Evolutionary conservation across 2,329 filamentous ascomycete species (phyloP).

Genomic region (Diplodia sapinea): DNA sequence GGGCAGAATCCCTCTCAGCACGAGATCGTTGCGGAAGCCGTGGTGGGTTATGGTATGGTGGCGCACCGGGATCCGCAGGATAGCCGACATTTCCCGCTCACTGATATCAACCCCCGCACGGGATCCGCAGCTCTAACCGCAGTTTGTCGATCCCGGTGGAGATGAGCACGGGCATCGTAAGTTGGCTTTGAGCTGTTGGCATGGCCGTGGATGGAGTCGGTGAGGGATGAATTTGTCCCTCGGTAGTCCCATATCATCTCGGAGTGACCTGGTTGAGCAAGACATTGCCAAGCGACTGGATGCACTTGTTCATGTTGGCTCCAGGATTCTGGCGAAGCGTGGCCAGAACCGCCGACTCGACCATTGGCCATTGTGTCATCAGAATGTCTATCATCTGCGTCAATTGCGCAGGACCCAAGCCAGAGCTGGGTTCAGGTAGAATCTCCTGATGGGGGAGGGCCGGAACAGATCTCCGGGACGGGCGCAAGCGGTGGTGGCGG

Average conservation of each 20-base stretch:
- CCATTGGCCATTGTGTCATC: conserved; percentile 27
- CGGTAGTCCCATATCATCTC: background rate
- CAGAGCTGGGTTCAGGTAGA: background rate
- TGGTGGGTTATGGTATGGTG: conserved; percentile 1
- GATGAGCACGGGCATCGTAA: background rate
- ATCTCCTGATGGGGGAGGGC: background rate
- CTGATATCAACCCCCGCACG: background rate
- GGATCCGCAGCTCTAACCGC: background rate
- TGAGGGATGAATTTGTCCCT: background rate
- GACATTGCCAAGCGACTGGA: conserved; percentile 9
- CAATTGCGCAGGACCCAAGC: conserved; percentile 9
- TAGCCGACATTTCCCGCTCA: background rate
- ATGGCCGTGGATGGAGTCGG: background rate
- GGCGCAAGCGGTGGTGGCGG: conserved; percentile 14
- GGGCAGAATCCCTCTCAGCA: background rate
- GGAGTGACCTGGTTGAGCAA: conserved; percentile 2
- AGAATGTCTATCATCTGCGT: conserved; percentile 26
- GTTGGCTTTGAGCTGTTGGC: too few species aligned
- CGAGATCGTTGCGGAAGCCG: background rate
- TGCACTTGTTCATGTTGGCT: conserved; percentile 14
- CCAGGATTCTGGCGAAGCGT: conserved; percentile 18
- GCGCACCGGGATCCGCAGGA: background rate
- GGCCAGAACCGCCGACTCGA: conserved; percentile 13
- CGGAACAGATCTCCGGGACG: conserved; percentile 13
- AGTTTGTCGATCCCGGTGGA: background rate